Conservation (phyloP, 495 filamentous ascomycete species). For the Physcia stellaris region DNA sequence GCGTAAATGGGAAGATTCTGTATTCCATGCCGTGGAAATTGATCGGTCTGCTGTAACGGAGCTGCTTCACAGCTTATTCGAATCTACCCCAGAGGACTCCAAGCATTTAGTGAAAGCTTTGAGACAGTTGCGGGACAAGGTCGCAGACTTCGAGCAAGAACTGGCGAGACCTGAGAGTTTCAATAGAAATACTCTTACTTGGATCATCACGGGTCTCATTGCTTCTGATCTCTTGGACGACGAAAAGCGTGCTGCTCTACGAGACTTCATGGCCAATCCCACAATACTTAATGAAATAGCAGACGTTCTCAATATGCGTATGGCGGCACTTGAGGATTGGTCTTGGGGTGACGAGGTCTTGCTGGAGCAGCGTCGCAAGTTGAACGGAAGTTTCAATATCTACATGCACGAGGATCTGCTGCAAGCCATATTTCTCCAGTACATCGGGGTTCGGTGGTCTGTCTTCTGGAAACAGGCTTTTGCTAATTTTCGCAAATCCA, state of each 20-base stretch:
- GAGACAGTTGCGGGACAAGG: slow-evolving; percentile 28
- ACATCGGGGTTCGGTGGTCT: slow-evolving; percentile 48
- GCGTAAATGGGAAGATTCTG: slow-evolving; percentile 41
- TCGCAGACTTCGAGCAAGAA: slow-evolving; percentile 31
- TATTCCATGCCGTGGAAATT: no score
- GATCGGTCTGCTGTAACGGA: no score
- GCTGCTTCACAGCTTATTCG: slow-evolving; percentile 36
- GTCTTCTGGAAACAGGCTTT: slow-evolving; percentile 36
- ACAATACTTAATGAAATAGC: slow-evolving; percentile 44
- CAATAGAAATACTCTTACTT: slow-evolving; percentile 27
- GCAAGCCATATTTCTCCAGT: slow-evolving; percentile 51
- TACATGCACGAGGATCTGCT: slow-evolving; percentile 57
- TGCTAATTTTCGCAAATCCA: slow-evolving; percentile 13
- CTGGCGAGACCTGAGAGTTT: slow-evolving; percentile 18
- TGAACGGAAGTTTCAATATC: slow-evolving; percentile 47
- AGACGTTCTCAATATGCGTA: slow-evolving; percentile 56
- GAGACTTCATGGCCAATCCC: slow-evolving; percentile 43
- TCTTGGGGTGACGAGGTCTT: slow-evolving; percentile 40
- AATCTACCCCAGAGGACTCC: slow-evolving; percentile 32
- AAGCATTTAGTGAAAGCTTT: slow-evolving; percentile 36
- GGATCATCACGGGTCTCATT: slow-evolving; percentile 40
- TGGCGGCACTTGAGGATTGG: slow-evolving; percentile 45
- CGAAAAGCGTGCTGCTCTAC: slow-evolving; percentile 43
- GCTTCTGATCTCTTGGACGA: slow-evolving; percentile 42
- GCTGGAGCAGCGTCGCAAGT: slow-evolving; percentile 46